Conservation (phyloP, 2,329 filamentous ascomycete species). For the Stagonosporopsis rhizophila region DNA sequence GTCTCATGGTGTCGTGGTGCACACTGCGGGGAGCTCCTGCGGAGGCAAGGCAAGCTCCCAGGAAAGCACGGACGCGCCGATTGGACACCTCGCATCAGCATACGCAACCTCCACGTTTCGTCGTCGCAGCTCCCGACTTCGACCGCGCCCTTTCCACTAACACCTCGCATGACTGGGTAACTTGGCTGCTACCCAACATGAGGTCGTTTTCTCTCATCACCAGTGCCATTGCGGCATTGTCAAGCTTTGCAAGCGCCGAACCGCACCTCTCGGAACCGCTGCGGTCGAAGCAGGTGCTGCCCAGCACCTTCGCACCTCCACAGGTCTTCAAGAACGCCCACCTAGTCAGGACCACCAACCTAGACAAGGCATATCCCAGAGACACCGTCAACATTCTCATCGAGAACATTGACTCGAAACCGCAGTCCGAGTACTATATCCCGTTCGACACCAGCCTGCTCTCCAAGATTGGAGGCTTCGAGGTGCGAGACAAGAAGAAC, state of each 20-base stretch:
- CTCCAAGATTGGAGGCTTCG: slow-evolving; percentile 79
- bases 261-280: slow-evolving; percentile 67
- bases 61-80: slow-evolving; percentile 5
- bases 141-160: slow-evolving; percentile 14
- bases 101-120: slow-evolving; percentile 23
- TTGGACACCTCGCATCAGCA: slow-evolving; percentile 47
- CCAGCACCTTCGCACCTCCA: slow-evolving; percentile 75
- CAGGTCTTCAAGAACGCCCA: slow-evolving; percentile 95
- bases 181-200: slow-evolving; percentile 47
- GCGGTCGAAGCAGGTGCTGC: slow-evolving; percentile 57
- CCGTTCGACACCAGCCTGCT: slow-evolving; percentile 82
- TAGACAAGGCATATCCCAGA: slow-evolving; percentile 90
- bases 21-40: slow-evolving; percentile 6
- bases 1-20: slow-evolving; percentile 31
- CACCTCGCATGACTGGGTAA: slow-evolving; percentile 45
- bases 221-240: slow-evolving; percentile 63
- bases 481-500: slow-evolving; percentile 92
- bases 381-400: slow-evolving; percentile 94
- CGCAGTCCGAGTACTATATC: slow-evolving; percentile 90
- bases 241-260: slow-evolving; percentile 64
- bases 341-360: slow-evolving; percentile 84
- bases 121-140: slow-evolving; percentile 17
- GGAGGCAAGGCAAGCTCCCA: slow-evolving; percentile 22
- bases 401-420: slow-evolving; percentile 79
- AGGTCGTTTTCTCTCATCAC: slow-evolving; percentile 48